Conservation (phyloP, 352 stramenopile species). For the Phytophthora kernoviae region DNA sequence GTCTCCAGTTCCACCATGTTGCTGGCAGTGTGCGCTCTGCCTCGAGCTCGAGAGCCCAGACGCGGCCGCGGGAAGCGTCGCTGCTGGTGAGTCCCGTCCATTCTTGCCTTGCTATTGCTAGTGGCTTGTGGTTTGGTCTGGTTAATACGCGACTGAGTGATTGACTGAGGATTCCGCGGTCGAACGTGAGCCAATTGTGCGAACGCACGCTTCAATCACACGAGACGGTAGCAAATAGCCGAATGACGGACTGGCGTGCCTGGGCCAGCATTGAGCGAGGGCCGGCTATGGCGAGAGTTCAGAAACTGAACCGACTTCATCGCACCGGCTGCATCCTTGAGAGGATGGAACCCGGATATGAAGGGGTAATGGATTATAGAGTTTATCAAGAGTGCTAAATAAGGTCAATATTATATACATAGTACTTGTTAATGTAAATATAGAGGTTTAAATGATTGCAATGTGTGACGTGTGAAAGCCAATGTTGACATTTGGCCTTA, state of each 20-base stretch:
- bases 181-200: not conserved
- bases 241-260: not conserved
- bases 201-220: not conserved
- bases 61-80: conserved; percentile 25
- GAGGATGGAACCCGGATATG: not conserved
- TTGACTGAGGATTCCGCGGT: not conserved
- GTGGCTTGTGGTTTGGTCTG: not conserved
- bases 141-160: conserved; percentile 4
- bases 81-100: conserved; percentile 19
- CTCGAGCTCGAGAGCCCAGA: conserved; percentile 8
- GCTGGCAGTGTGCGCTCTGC: conserved; percentile 1
- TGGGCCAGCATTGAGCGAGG: not conserved
- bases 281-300: not conserved
- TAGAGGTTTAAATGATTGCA: not conserved
- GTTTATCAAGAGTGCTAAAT: not conserved
- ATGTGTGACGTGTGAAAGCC: not conserved
- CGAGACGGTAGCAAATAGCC: not conserved
- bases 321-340: not conserved
- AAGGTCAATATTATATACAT: not conserved
- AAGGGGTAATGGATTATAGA: not conserved
- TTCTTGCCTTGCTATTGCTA: not conserved
- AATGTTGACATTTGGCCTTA: not conserved
- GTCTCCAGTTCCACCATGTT: conserved; percentile 41
- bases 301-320: conserved; percentile 1
- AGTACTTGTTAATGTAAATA: not conserved